phyloP scores from a whole-genome alignment of 2,329 filamentous ascomycete genomes.

The Fusarium luffae region DNA sequence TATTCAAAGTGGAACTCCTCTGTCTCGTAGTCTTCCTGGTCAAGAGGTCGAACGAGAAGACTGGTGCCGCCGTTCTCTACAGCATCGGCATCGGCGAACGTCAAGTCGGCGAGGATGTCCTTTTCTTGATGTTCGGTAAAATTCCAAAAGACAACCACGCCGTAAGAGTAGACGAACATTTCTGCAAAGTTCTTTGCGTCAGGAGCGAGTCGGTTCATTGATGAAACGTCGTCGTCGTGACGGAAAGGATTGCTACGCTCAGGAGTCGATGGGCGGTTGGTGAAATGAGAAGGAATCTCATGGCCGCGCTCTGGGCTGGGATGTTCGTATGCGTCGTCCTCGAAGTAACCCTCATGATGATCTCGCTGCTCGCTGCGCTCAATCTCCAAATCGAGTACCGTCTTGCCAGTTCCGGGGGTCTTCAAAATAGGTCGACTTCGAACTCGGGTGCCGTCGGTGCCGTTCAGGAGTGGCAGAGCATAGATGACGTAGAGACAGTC shows the following conservation, averaged over 20 bases:
- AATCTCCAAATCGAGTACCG: constrained; percentile 92
- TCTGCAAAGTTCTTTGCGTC: constrained; percentile 86
- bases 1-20: constrained; percentile 99
- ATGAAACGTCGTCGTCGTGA: constrained; percentile 58
- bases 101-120: constrained; percentile 92
- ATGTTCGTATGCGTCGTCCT: constrained; percentile 71
- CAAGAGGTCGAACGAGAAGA: constrained; percentile 81
- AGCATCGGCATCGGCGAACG: constrained; percentile 79
- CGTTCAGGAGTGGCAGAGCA: constrained; percentile 87
- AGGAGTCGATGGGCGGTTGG: constrained; percentile 45
- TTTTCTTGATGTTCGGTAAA: constrained; percentile 97
- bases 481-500: constrained; percentile 98
- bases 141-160: constrained; percentile 99
- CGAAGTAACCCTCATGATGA: constrained; percentile 91
- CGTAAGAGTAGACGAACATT: constrained; percentile 97
- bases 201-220: constrained; percentile 70
- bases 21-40: constrained; percentile 93
- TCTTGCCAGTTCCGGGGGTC: constrained; percentile 88
- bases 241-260: constrained; percentile 47
- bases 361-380: constrained; percentile 90
- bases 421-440: constrained; percentile 92
- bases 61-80: constrained; percentile 70
- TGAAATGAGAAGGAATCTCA: constrained; percentile 47
- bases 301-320: constrained; percentile 49
- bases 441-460: constrained; percentile 86